phyloP scores from a whole-genome alignment of 2,329 filamentous ascomycete species.

The Pseudogymnoascus sp. region DNA sequence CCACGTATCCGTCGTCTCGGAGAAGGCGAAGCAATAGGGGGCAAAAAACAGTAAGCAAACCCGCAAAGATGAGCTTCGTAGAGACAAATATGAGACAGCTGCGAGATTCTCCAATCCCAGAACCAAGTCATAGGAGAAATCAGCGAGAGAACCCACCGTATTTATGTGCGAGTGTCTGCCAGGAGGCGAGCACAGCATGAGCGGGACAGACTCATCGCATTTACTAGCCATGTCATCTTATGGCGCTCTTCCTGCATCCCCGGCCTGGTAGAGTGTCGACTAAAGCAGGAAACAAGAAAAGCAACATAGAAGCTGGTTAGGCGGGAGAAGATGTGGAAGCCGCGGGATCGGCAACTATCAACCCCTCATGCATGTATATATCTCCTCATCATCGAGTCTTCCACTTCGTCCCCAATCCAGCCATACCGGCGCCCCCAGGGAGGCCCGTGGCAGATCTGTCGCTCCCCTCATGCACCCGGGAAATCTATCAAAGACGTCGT shows the following conservation, averaged over 20 bases:
- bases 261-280: neutral
- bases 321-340: slow-evolving; percentile 1
- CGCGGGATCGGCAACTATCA: slow-evolving; percentile 2
- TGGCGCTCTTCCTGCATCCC: neutral
- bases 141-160: slow-evolving; percentile 1
- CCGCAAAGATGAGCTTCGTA: neutral
- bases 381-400: neutral
- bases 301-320: neutral
- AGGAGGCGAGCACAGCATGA: neutral
- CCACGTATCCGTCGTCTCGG: neutral
- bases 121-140: neutral
- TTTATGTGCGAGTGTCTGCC: neutral
- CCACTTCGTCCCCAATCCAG: neutral
- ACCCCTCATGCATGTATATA: neutral
- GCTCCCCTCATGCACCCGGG: neutral
- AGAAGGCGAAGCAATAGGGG: neutral
- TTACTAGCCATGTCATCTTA: neutral
- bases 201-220: neutral
- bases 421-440: neutral
- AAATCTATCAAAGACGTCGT: neutral
- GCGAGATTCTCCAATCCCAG: neutral
- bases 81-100: neutral
- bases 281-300: neutral
- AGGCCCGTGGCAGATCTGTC: neutral
- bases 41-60: neutral